These are phyloP conservation scores for Graphilbum fragrans DNA, from an alignment of 2,329 filamentous ascomycete species.

Conservation along the genomic window DNA sequence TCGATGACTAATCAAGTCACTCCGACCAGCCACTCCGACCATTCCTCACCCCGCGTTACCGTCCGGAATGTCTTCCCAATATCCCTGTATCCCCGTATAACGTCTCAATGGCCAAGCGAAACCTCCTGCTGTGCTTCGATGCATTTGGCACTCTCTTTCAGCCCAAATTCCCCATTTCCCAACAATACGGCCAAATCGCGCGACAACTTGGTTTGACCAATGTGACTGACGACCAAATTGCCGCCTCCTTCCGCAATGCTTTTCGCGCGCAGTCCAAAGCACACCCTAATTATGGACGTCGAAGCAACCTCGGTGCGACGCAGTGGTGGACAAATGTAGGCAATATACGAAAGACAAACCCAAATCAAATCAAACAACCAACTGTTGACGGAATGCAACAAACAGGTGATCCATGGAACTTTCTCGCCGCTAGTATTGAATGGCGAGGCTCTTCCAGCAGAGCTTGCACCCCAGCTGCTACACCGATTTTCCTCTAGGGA, in stretches of 20 bases:
- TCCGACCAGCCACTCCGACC: too few relatives aligned
- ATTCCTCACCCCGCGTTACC: too few relatives aligned
- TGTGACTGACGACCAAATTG: constrained; percentile 27
- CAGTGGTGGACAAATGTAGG: constrained; percentile 49
- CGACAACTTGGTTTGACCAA: constrained; percentile 32
- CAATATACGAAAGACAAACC: too few relatives aligned
- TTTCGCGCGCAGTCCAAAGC: constrained; percentile 31
- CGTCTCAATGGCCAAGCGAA: constrained; percentile 14
- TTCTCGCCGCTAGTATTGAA: constrained; percentile 27
- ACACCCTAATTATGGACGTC: constrained; percentile 49
- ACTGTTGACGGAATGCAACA: too few relatives aligned
- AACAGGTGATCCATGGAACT: constrained; percentile 40
- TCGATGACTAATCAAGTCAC: too few relatives aligned
- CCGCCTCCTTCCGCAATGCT: constrained; percentile 22
- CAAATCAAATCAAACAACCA: too few relatives aligned
- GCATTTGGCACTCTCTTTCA: constrained; percentile 53
- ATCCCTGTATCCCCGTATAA: too few relatives aligned
- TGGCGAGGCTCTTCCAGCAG: constrained; percentile 23
- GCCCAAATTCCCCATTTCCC: constrained; percentile 34
- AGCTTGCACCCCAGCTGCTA: constrained; percentile 35
- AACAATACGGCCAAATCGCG: constrained; percentile 42
- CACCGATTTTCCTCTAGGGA: constrained; percentile 38
- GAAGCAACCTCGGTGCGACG: constrained; percentile 33
- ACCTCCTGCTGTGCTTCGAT: constrained; percentile 49
- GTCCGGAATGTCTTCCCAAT: too few relatives aligned